Conservation (phyloP, 441 rosid genomes). For the Bruguiera hainesii region DNA sequence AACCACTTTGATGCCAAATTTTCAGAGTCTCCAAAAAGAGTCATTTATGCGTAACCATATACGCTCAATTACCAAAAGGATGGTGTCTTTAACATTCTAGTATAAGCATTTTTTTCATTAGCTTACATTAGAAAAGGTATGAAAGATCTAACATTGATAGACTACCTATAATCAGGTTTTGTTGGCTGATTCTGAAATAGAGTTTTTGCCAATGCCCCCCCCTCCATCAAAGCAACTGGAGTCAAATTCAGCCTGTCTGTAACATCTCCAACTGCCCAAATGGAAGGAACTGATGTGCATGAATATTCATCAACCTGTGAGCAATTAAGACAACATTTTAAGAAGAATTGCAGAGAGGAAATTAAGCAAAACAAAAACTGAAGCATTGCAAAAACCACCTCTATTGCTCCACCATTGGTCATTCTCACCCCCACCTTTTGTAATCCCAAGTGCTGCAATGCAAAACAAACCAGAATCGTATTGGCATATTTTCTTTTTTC, state of each 20-base stretch:
- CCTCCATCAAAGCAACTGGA: conserved; percentile 99
- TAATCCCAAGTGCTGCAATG: conserved; percentile 80
- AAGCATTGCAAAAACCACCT: conserved; percentile 39
- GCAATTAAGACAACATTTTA: conserved; percentile 18
- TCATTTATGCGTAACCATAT: not conserved
- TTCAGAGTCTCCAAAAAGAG: not conserved
- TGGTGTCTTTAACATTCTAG: not conserved
- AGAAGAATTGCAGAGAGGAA: conserved; percentile 9
- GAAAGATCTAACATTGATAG: conserved; percentile 9
- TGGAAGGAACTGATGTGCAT: conserved; percentile 73
- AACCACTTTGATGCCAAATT: not conserved
- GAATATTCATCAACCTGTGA: conserved; percentile 88
- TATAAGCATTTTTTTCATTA: not conserved
- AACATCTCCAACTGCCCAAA: conserved; percentile 97
- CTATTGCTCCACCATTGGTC: conserved; percentile 76
- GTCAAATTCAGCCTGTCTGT: conserved; percentile 90
- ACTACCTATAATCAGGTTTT: conserved; percentile 82
- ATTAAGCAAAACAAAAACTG: conserved; percentile 11
- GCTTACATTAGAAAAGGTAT: not conserved
- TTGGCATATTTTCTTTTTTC: not conserved
- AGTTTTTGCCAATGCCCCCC: conserved; percentile 88
- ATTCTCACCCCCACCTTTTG: conserved; percentile 68
- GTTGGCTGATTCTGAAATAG: conserved; percentile 71
- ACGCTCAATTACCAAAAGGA: not conserved
- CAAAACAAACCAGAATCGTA: conserved; percentile 21